Evolutionary conservation across 2,329 filamentous ascomycete species (phyloP).

Genomic region (Botryotinia convoluta): DNA sequence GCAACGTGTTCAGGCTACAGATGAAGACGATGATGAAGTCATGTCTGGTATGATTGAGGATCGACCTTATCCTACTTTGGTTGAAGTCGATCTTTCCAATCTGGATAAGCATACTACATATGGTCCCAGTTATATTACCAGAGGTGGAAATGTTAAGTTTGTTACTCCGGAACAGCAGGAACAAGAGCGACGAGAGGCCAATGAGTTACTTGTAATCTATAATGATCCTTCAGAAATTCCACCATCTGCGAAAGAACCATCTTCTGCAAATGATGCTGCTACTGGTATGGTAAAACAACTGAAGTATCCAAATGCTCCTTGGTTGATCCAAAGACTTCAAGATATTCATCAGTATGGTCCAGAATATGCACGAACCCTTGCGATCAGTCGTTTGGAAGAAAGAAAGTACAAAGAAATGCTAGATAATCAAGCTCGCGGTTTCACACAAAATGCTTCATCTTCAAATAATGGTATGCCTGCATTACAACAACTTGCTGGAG

Average conservation of each 20-base stretch:
- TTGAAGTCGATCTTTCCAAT: constrained; percentile 45
- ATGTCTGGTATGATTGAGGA: constrained; percentile 42
- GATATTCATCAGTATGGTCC: constrained; percentile 36
- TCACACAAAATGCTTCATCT: constrained; percentile 12
- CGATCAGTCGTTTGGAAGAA: constrained; percentile 13
- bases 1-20: constrained; percentile 48
- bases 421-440: constrained; percentile 17
- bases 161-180: constrained; percentile 54
- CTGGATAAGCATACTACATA: constrained; percentile 41
- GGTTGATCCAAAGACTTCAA: constrained; percentile 34
- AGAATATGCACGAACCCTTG: constrained; percentile 31
- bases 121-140: constrained; percentile 50
- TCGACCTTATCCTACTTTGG: constrained; percentile 52
- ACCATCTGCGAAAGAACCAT: constrained; percentile 37
- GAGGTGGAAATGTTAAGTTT: constrained; percentile 52
- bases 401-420: constrained; percentile 27
- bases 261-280: constrained; percentile 22
- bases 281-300: constrained; percentile 24
- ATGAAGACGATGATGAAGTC: constrained; percentile 51
- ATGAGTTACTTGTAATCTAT: constrained; percentile 54
- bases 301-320: constrained; percentile 32
- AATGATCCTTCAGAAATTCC: constrained; percentile 39
- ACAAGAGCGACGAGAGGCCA: constrained; percentile 56
- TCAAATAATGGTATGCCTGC: constrained; percentile 23
- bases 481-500: constrained; percentile 26